Conservation (phyloP, 768 basidiomycete species). For the Auricularia sp. region DNA sequence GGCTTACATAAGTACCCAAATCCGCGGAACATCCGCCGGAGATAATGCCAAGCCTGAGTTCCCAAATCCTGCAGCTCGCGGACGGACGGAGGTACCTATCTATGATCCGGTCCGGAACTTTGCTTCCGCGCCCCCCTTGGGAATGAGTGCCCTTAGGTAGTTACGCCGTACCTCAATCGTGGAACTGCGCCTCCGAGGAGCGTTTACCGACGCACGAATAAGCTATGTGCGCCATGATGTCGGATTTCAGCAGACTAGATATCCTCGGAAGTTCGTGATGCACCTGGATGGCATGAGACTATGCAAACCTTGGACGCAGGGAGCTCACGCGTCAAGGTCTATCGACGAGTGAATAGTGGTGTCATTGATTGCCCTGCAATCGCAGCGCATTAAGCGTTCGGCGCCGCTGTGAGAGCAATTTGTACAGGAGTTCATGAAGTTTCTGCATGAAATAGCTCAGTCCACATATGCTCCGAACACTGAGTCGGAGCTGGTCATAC, state of each 20-base stretch:
- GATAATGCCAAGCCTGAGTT: no score
- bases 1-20: no score
- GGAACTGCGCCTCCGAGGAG: constrained; percentile 18
- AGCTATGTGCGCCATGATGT: constrained; percentile 52
- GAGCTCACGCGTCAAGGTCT: background rate
- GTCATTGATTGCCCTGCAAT: background rate
- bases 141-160: constrained; percentile 20
- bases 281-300: no score
- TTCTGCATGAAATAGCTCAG: background rate
- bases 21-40: no score
- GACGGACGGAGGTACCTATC: no score
- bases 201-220: constrained; percentile 42
- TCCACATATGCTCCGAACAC: background rate
- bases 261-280: no score
- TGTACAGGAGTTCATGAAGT: background rate
- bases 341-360: background rate
- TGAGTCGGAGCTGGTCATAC: background rate
- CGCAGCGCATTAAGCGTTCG: background rate
- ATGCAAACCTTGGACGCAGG: no score
- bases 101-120: no score
- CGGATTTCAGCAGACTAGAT: constrained; percentile 10
- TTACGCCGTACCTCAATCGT: constrained; percentile 31
- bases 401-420: background rate
- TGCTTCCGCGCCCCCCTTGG: no score
- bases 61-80: no score